These are phyloP conservation scores for Haplosporangium sp. DNA, from an alignment of 371 early-diverging fungal genomes.

Conservation along the genomic window DNA sequence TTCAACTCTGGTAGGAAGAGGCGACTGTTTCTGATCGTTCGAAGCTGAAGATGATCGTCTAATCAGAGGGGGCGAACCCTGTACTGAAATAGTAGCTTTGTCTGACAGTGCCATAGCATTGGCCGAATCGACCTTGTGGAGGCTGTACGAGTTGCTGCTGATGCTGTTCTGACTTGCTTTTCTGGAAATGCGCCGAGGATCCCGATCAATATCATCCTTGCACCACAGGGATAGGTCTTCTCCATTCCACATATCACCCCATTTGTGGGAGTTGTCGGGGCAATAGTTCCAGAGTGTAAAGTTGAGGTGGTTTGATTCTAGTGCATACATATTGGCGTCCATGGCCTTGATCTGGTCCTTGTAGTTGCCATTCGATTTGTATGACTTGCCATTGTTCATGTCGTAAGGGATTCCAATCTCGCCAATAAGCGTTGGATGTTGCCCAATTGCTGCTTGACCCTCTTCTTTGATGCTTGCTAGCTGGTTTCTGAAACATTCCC, in stretches of 20 bases:
- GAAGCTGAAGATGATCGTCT: conserved; percentile 8
- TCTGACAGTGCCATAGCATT: not conserved
- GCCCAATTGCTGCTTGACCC: conserved; percentile 59
- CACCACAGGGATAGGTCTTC: conserved; percentile 71
- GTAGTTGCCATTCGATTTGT: conserved; percentile 51
- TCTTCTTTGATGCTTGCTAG: conserved; percentile 66
- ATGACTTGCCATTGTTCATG: conserved; percentile 61
- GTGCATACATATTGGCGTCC: conserved; percentile 76
- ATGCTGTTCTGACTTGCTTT: conserved; percentile 13
- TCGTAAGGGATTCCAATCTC: conserved; percentile 84
- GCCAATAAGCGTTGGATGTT: conserved; percentile 71
- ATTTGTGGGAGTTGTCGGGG: conserved; percentile 65
- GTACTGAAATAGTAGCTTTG: conserved; percentile 1
- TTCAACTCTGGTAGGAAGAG: conserved; percentile 9
- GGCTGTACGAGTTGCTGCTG: conserved; percentile 4
- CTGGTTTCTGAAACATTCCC: conserved; percentile 68
- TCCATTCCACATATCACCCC: conserved; percentile 82
- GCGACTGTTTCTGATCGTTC: not conserved
- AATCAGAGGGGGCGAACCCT: conserved; percentile 13
- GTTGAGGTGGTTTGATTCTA: conserved; percentile 70
- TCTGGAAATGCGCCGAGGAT: conserved; percentile 16
- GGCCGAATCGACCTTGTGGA: conserved; percentile 11
- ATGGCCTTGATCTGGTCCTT: conserved; percentile 72
- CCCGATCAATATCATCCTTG: conserved; percentile 25
- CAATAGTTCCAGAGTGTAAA: conserved; percentile 78